Percentiles rank a stretch among this genome's conserved stretches.
These are phyloP conservation scores for Didymella exigua DNA, from an alignment of 2,329 filamentous ascomycete genomes.

Conservation along the genomic window DNA sequence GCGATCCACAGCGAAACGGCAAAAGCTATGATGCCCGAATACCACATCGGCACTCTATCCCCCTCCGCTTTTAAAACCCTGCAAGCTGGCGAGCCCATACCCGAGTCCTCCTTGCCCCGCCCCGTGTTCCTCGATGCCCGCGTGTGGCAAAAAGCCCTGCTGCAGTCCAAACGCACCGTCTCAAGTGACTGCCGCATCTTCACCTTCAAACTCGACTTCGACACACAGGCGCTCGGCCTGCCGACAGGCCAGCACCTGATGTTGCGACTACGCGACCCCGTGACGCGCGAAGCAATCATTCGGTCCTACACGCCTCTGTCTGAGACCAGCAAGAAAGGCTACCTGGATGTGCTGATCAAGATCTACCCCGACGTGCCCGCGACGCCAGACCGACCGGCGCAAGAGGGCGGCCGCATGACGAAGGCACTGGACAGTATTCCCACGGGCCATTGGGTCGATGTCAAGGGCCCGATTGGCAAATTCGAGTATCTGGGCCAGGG, in stretches of 20 bases:
- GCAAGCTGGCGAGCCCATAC: constrained; percentile 52
- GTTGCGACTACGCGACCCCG: constrained; percentile 77
- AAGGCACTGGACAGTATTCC: constrained; percentile 75
- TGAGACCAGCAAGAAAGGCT: constrained; percentile 64
- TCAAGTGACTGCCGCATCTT: constrained; percentile 84
- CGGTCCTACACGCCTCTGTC: constrained; percentile 87
- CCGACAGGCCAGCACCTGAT: constrained; percentile 87
- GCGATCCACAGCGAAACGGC: constrained; percentile 92
- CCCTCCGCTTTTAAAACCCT: constrained; percentile 63
- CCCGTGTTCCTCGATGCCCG: constrained; percentile 73
- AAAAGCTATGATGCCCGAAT: constrained; percentile 84
- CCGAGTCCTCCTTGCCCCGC: constrained; percentile 54
- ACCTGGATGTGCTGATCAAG: constrained; percentile 79
- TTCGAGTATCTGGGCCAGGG: constrained; percentile 79
- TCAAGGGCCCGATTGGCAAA: constrained; percentile 79
- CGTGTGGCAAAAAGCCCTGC: constrained; percentile 73
- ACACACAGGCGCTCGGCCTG: constrained; percentile 72
- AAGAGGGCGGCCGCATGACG: constrained; percentile 79
- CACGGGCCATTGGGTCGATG: constrained; percentile 74
- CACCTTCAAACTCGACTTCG: constrained; percentile 76
- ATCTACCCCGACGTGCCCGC: constrained; percentile 70
- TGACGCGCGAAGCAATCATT: constrained; percentile 74
- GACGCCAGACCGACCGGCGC: constrained; percentile 49
- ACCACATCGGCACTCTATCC: constrained; percentile 82
- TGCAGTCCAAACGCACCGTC: constrained; percentile 70